phyloP scores from a whole-genome alignment of 2,329 filamentous ascomycete species.

The Aureobasidium mangrovei region DNA sequence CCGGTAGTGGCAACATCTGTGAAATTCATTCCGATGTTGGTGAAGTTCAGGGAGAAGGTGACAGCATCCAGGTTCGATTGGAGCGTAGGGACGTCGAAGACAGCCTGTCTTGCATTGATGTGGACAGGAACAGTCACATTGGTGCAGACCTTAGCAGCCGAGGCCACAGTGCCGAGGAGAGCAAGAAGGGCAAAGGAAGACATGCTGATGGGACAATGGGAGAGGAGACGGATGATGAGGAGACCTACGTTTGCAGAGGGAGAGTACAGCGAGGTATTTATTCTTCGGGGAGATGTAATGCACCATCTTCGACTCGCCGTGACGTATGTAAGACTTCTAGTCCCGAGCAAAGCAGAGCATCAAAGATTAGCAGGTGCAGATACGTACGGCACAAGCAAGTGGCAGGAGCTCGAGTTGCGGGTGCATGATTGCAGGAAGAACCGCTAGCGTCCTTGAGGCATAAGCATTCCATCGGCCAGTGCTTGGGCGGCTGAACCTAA shows the following conservation, averaged over 20 bases:
- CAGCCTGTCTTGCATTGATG: constrained; percentile 45
- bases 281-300: not conserved
- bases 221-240: not conserved
- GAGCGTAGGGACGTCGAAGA: constrained; percentile 44
- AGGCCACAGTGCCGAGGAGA: constrained; percentile 17
- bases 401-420: constrained; percentile 4
- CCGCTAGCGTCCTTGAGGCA: not conserved
- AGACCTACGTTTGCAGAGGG: not conserved
- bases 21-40: constrained; percentile 44
- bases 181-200: constrained; percentile 6
- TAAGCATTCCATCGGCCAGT: not conserved
- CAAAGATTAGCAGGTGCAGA: constrained; percentile 1
- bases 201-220: not conserved
- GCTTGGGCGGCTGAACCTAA: constrained; percentile 2
- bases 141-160: constrained; percentile 31
- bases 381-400: not conserved
- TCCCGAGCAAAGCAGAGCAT: not conserved
- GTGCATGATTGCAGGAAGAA: not conserved
- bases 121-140: constrained; percentile 50
- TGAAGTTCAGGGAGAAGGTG: constrained; percentile 45
- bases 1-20: constrained; percentile 28
- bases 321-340: constrained; percentile 4
- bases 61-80: constrained; percentile 49
- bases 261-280: not conserved
- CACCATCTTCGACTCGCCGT: not conserved